Percentiles rank a stretch among this genome's conserved stretches.
phyloP scores from a whole-genome alignment of 1,284 basidiomycete genomes.

The Apiotrichum akiyoshidainum region DNA sequence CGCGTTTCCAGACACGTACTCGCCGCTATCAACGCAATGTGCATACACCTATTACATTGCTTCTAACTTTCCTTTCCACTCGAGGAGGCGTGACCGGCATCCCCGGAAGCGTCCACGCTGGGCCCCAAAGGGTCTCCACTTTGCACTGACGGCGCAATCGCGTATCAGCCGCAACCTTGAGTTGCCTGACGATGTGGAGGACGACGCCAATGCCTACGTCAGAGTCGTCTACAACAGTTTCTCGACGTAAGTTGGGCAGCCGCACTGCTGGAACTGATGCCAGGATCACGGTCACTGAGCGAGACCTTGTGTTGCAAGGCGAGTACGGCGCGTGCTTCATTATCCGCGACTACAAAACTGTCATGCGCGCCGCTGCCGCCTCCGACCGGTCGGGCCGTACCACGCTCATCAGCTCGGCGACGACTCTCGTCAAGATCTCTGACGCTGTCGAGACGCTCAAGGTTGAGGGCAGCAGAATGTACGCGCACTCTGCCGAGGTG shows the following conservation, averaged over 20 bases:
- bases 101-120: background rate
- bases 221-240: too few species aligned
- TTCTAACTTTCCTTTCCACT: background rate
- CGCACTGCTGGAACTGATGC: too few species aligned
- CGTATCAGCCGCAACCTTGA: background rate
- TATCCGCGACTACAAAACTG: too few species aligned
- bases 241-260: too few species aligned
- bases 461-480: background rate
- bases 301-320: too few species aligned
- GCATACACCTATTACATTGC: background rate
- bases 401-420: background rate
- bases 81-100: background rate
- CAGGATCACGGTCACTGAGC: too few species aligned
- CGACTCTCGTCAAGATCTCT: background rate
- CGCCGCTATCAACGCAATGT: background rate
- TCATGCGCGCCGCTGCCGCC: too few species aligned
- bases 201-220: background rate
- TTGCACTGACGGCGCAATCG: background rate
- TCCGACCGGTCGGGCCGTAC: too few species aligned
- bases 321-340: too few species aligned
- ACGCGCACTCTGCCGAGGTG: background rate
- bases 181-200: background rate
- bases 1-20: slow-evolving; percentile 21
- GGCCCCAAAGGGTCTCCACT: background rate
- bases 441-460: background rate